Evolutionary conservation across 129 eudicot species (phyloP), one percentile per base, ranked within the genome.

Genomic region (Tagetes erecta): DNA sequence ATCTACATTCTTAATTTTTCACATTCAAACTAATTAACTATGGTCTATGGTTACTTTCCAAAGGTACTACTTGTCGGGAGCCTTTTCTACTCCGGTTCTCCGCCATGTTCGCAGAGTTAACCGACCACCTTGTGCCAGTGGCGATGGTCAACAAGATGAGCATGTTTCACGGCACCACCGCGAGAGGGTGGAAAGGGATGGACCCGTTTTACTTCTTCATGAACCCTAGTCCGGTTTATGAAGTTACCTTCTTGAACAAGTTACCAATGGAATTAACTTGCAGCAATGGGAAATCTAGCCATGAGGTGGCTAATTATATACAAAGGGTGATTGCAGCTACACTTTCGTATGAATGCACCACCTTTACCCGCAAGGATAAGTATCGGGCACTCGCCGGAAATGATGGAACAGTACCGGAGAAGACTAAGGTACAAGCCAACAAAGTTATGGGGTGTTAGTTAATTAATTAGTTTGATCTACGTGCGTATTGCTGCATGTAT

Each of bases 171-270:
- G 96, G 96, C 8, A 89, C 96, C 3, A 89, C 89, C 0, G 91
- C 91, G 2, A 64, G 89, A 64, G 91, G 91, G 44, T 89, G 91
- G 89, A 89, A 86, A 80, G 91, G 96, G 35, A 84, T 89, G 96
- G 96, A 89, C 62, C 91, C 96, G 0, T 86, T 89, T 78, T 86
- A 84, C 76, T 86, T 84, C 81, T 82, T 89, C 72, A 89, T 89
- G 96, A 89, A 89, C 78, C 91, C 91, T 36, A 82, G 84, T 59
- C 91, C 96, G 3, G 87, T 86, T 13, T 89, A 89, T 44, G 91
- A 86, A 71, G 87, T 89, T 6, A 82, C 83, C 5, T 89, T 89
- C 72, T 74, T 89, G 83, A 82, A 86, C 70, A 86, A 86, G 75
- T 74, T 86, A 20, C 96, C 91, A 0, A 1, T 13, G 5, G 91